Evolutionary conservation across 1,284 basidiomycete species (phyloP).

Genomic region (Kwoniella shivajii): DNA sequence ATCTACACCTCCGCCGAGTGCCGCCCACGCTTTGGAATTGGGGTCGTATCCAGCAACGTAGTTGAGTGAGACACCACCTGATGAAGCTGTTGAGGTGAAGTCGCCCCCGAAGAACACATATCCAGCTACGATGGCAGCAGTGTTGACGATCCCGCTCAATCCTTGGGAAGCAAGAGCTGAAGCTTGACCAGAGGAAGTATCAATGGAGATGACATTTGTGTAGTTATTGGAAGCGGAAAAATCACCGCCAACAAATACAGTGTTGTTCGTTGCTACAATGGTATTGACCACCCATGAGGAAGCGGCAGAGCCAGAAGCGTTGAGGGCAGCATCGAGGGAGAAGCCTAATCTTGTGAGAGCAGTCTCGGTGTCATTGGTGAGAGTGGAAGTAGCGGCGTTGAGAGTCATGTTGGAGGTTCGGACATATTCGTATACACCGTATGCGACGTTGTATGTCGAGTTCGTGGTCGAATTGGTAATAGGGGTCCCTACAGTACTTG

Average conservation of each 20-base stretch:
- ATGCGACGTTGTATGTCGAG: slow-evolving; percentile 25
- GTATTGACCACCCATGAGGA: slow-evolving; percentile 59
- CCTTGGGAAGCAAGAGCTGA: slow-evolving; percentile 64
- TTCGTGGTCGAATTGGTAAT: slow-evolving; percentile 26
- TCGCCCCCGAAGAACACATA: slow-evolving; percentile 79
- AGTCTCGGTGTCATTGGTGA: slow-evolving; percentile 75
- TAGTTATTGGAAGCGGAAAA: slow-evolving; percentile 64
- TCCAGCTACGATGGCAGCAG: slow-evolving; percentile 64
- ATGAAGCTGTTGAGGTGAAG: slow-evolving; percentile 70
- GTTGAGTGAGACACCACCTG: slow-evolving; percentile 61
- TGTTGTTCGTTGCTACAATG: slow-evolving; percentile 66
- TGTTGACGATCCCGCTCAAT: slow-evolving; percentile 73
- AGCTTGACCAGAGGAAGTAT: slow-evolving; percentile 60
- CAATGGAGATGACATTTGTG: slow-evolving; percentile 75
- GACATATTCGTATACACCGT: slow-evolving; percentile 48
- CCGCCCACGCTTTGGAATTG: slow-evolving; percentile 65
- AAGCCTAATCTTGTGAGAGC: slow-evolving; percentile 66
- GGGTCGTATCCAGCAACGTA: slow-evolving; percentile 79
- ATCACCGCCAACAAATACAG: slow-evolving; percentile 74
- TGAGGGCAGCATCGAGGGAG: slow-evolving; percentile 56
- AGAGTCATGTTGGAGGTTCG: slow-evolving; percentile 20
- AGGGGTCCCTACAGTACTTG: slow-evolving; percentile 14
- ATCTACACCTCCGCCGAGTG: slow-evolving; percentile 74
- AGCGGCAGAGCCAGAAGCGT: slow-evolving; percentile 43
- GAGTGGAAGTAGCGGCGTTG: slow-evolving; percentile 46